Conservation (phyloP, 2,329 filamentous ascomycete genomes). For the Epichloe baconii region DNA sequence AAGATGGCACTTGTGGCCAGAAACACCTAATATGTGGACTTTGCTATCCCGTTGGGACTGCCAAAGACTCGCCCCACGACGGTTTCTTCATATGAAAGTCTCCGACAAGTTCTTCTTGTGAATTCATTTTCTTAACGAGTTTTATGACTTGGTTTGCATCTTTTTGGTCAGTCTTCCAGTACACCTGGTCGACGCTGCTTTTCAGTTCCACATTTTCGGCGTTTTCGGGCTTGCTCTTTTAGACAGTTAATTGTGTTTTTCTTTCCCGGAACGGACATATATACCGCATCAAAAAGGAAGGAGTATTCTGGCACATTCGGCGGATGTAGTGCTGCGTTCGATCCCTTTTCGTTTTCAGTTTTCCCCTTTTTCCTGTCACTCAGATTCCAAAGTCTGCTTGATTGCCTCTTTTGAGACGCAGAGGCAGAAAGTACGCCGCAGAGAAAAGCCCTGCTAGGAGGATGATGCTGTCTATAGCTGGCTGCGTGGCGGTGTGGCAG, state of each 20-base stretch:
- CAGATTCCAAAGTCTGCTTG: too few relatives aligned
- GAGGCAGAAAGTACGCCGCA: neutral
- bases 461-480: neutral
- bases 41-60: neutral
- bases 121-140: slow-evolving; percentile 5
- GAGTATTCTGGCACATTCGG: slow-evolving; percentile 5
- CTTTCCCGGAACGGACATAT: neutral
- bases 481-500: neutral
- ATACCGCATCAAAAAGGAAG: slow-evolving; percentile 2
- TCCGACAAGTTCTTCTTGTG: neutral
- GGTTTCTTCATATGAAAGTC: neutral
- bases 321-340: slow-evolving; percentile 3
- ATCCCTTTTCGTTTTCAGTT: neutral
- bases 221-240: slow-evolving; percentile 11
- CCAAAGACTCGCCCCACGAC: neutral
- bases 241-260: neutral
- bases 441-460: neutral
- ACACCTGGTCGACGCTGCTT: neutral
- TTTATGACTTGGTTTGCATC: slow-evolving; percentile 6
- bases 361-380: neutral
- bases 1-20: neutral
- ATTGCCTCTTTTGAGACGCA: neutral
- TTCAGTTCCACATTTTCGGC: slow-evolving; percentile 8
- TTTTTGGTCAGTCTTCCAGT: slow-evolving; percentile 4
- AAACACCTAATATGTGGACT: neutral